Evolutionary conservation across 306 rosid species (phyloP), one percentile per base, ranked within the genome.

Genomic region (Malus fusca): DNA sequence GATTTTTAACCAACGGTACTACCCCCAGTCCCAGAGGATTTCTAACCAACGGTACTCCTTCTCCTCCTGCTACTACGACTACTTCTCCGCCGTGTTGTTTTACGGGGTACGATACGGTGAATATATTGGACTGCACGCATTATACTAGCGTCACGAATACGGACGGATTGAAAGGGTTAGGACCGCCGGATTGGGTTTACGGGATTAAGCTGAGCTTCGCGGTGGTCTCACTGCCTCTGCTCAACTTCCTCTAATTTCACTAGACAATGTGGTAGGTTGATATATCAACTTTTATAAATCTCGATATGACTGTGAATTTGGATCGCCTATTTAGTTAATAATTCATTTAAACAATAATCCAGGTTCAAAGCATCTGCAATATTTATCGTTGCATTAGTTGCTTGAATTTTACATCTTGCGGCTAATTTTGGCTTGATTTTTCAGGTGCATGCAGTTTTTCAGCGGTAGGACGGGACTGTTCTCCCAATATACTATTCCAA

Each of bases 41-140:
- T 9, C 51, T 82, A 68, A 82, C 88, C 0, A 92, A 92, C 68
- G 23, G 63, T 22, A 11, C 59, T 46, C 12, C 18, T 9, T 1
- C 21, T 64, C 19, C 22, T 62, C 11, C 22, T 17, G 23, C 22
- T 17, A 8, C 18, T 31, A 31, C 18, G 18, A 31, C 22, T 4
- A 81, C 85, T 5, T 77, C 94, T 14, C 98, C 97, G 2, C 98
- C 98, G 1, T 94, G 98, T 15, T 94, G 98, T 67, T 94, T 91
- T 68, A 90, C 98, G 0, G 84, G 86, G 17, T 90, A 91, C 43
- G 84, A 87, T 21, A 94, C 97, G 0, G 79, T 94, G 78, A 90
- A 90, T 46, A 85, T 91, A 8, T 71, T 94, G 90, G 98, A 94
- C 75, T 94, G 98, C 73, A 82, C 93, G 3, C 98, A 94, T 66